A percentile compares a stretch with the other conserved stretches of the same genome.
Conservation (phyloP, 192 early-diverging fungal genomes). For the Dimargaris cristalligena region DNA sequence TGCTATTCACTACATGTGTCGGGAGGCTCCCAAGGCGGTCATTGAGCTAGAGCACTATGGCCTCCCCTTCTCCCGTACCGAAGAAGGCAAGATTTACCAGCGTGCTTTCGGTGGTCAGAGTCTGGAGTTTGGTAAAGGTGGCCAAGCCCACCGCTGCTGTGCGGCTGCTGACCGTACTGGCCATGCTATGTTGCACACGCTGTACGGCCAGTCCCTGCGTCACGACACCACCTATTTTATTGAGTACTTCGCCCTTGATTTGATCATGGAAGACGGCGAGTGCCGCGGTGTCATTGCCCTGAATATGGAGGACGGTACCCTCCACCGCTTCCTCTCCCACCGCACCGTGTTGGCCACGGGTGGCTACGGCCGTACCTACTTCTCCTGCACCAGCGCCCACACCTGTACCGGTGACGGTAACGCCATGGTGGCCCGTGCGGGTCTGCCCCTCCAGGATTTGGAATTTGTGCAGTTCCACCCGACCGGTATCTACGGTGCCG, state of each 20-base stretch:
- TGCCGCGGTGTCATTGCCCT: slow-evolving; percentile 94
- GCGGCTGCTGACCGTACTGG: slow-evolving; percentile 98
- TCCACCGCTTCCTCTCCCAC: slow-evolving; percentile 94
- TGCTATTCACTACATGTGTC: slow-evolving; percentile 99
- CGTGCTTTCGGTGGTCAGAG: slow-evolving; percentile 96
- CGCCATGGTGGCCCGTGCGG: slow-evolving; percentile 95
- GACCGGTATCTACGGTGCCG: slow-evolving; percentile 96
- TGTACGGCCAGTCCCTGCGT: slow-evolving; percentile 92
- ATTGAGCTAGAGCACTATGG: slow-evolving; percentile 98
- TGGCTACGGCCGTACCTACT: slow-evolving; percentile 98
- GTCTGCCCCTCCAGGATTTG: slow-evolving; percentile 91
- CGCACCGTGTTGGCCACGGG: slow-evolving; percentile 98
- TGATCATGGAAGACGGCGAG: slow-evolving; percentile 96
- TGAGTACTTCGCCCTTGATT: slow-evolving; percentile 97
- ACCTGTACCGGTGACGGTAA: slow-evolving; percentile 99
- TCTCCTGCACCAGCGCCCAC: slow-evolving; percentile 94
- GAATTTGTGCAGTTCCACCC: slow-evolving; percentile 99
- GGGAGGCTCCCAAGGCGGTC: slow-evolving; percentile 88
- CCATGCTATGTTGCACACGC: slow-evolving; percentile 91
- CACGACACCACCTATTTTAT: slow-evolving; percentile 96
- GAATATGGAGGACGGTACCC: slow-evolving; percentile 94
- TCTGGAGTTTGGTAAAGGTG: slow-evolving; percentile 91
- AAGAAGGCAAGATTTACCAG: slow-evolving; percentile 97
- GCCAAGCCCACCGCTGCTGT: slow-evolving; percentile 94
- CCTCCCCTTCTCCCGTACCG: slow-evolving; percentile 93